Evolutionary conservation across 495 filamentous ascomycete species (phyloP).

Genomic region (Hypoxylon crocopeplum): DNA sequence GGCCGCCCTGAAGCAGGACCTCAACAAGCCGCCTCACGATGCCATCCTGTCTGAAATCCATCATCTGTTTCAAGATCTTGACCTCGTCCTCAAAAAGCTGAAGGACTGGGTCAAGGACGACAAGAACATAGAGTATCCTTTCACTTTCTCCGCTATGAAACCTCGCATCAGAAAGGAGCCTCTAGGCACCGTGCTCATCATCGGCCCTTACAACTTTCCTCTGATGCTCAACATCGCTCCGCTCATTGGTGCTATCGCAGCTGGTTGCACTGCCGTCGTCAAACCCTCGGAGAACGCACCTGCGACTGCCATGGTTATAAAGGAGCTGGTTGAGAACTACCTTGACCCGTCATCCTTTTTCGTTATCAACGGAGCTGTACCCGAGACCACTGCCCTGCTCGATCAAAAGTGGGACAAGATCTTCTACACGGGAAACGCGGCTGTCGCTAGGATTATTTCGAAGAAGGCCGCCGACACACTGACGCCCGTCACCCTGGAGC

Average conservation of each 20-base stretch:
- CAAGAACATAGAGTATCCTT: conserved; percentile 64
- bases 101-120: conserved; percentile 85
- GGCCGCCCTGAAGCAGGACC: conserved; percentile 75
- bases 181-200: conserved; percentile 80
- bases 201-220: conserved; percentile 94
- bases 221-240: conserved; percentile 80
- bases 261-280: conserved; percentile 85
- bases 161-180: conserved; percentile 90
- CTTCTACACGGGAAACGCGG: conserved; percentile 85
- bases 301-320: conserved; percentile 74
- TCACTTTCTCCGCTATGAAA: conserved; percentile 68
- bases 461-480: conserved; percentile 91
- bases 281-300: conserved; percentile 89
- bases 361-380: conserved; percentile 79
- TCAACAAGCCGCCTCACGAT: conserved; percentile 77
- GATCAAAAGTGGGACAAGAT: conserved; percentile 97
- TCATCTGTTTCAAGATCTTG: conserved; percentile 78
- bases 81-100: conserved; percentile 77
- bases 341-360: conserved; percentile 81
- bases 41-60: conserved; percentile 70
- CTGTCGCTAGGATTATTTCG: conserved; percentile 84
- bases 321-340: conserved; percentile 73
- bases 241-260: conserved; percentile 86
- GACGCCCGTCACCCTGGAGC: conserved; percentile 86
- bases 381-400: conserved; percentile 81